These are phyloP conservation scores for Climacium dendroides DNA, from an alignment of 225 moss, liverwort and hornwort genomes.

Conservation along the genomic window DNA sequence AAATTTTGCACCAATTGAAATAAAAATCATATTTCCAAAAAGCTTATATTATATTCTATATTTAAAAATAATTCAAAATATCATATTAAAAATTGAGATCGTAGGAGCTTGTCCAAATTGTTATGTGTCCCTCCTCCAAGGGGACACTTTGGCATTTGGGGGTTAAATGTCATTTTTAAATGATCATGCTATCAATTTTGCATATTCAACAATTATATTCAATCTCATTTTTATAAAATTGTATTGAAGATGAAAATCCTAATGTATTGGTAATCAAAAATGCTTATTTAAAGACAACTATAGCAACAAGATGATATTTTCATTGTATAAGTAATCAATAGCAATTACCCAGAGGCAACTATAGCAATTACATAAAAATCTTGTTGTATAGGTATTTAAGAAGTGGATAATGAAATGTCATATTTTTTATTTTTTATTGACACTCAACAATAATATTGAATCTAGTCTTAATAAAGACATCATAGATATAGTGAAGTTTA, in stretches of 20 bases:
- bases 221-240: neutral
- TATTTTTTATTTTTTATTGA: neutral
- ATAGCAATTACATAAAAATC: neutral
- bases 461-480: neutral
- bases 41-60: neutral
- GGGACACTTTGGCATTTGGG: fast-evolving
- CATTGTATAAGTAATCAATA: neutral
- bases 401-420: neutral
- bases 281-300: neutral
- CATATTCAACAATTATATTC: neutral
- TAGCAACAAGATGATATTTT: neutral
- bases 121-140: fast-evolving
- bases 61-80: fast-evolving
- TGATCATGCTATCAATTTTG: neutral
- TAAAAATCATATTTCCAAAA: neutral
- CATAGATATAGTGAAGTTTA: neutral
- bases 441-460: neutral
- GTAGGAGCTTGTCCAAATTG: fast-evolving
- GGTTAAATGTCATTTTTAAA: too few relatives aligned
- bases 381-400: too few relatives aligned
- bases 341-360: neutral
- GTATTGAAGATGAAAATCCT: neutral
- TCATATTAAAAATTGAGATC: neutral
- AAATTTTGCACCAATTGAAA: neutral
- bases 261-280: neutral